Evolutionary conservation across 2,329 filamentous ascomycete species (phyloP), one percentile per base, ranked within the genome.

Genomic region (Zymoseptoria pseudotritici): DNA sequence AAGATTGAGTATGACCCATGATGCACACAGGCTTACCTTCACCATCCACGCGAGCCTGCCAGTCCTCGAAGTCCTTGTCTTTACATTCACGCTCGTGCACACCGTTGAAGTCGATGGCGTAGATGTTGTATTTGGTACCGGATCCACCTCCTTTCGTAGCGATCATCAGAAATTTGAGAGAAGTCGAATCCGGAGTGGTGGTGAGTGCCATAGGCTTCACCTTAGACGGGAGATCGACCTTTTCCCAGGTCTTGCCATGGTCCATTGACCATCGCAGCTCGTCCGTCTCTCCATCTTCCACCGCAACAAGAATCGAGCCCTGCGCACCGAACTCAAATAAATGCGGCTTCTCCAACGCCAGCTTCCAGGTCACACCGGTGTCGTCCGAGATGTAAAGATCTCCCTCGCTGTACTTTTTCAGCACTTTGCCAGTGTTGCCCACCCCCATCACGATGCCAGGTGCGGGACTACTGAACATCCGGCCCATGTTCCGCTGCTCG

Each of bases 261-360:
- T 99, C 85, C 24, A 97, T 78, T 1, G 94, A 97, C 74, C 93
- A 99, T 62, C 84, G 81, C 58, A 87, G 79, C 59, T 86, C 77
- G 46, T 85, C 77, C 0, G 87, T 90, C 54, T 79, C 77, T 54
- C 81, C 78, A 68, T 96, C 90, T 63, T 83, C 82, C 46, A 97
- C 80, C 3, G 94, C 94, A 29, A 97, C 82, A 29, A 99, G 79
- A 20, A 99, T 83, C 17, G 91, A 91, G 1, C 94, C 94, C 66
- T 95, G 88, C 68, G 97, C 93, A 57, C 94, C 94, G 73, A 97
- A 95, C 71, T 97, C 92, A 74, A 96, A 99, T 73, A 95, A 94
- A 77, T 97, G 91, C 11, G 92, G 89, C 20, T 90, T 90, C 17
- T 91, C 80, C 4, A 90, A 81, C 0, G 86, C 83, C 70, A 86